A percentile compares a stretch with the other conserved stretches of the same genome.
These are phyloP conservation scores for Trifolium repens DNA, from an alignment of 306 rosid genomes.

Conservation along the genomic window DNA sequence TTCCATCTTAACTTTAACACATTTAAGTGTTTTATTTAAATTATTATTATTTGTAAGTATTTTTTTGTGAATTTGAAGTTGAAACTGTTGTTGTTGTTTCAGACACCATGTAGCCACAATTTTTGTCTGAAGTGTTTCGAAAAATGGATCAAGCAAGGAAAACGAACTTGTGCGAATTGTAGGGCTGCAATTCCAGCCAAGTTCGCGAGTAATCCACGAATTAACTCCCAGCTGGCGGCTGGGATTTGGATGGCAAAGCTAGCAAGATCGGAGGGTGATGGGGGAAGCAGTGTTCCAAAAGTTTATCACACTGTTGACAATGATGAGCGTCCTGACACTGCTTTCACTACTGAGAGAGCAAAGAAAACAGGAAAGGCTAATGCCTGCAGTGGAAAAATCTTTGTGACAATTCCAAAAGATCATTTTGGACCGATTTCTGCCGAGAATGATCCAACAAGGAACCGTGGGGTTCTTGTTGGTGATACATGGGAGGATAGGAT, in stretches of 20 bases:
- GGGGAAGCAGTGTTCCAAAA: constrained; percentile 21
- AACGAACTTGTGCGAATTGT: constrained; percentile 61
- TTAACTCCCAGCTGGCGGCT: constrained; percentile 65
- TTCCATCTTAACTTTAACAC: not conserved
- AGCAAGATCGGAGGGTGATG: constrained; percentile 27
- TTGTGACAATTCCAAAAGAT: constrained; percentile 61
- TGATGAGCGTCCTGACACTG: constrained; percentile 64
- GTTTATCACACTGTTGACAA: constrained; percentile 52
- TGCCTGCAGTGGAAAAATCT: constrained; percentile 73
- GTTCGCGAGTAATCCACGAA: constrained; percentile 71
- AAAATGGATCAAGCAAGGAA: constrained; percentile 66
- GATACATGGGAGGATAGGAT: constrained; percentile 69
- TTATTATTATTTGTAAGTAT: not conserved
- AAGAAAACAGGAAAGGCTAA: constrained; percentile 60
- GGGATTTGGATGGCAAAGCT: constrained; percentile 70
- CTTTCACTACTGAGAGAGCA: constrained; percentile 68
- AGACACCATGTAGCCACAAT: constrained; percentile 91
- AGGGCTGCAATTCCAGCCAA: constrained; percentile 54
- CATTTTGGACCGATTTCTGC: constrained; percentile 75
- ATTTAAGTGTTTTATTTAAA: not conserved
- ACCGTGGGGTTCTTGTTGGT: constrained; percentile 71
- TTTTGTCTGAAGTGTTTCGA: constrained; percentile 76
- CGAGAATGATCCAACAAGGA: constrained; percentile 61
- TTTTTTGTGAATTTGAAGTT: not conserved
- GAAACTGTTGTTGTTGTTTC: not conserved